Evolutionary conservation across 2,329 filamentous ascomycete genomes (phyloP), one percentile per base, ranked within the genome.

Genomic region (Zelopaecilomyces penicillatus): DNA sequence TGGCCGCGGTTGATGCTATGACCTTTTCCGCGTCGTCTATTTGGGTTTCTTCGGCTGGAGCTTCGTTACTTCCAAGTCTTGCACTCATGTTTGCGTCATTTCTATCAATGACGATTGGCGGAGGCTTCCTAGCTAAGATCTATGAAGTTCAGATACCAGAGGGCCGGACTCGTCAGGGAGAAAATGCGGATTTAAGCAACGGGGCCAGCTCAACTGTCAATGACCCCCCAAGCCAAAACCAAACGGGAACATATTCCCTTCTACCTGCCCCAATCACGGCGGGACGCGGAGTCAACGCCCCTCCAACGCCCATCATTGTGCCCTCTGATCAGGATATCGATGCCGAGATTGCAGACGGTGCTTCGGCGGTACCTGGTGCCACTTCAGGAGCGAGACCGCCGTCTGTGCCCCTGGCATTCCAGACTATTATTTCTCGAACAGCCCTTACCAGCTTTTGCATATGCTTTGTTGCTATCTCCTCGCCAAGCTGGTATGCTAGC

Each of bases 261-360:
- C 60, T 71, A 9, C 67, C 71, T 4, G 60, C 53, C 3, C 67
- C 70, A 4, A 69, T 66, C 5, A 70, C 69, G 4, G 64, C 66
- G 4, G 46, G 41, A 4, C 58, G 54, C 30, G 52, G 50, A 5
- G 32, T 51, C 3, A 37, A 45, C n/a, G 42, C 49, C 12, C 40
- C 55, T 31, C 42, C 55, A 37, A 51, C 63, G 7, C 75, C 78
- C 5, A 68, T 83, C 42, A 80, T 82, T 29, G 65, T 83, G 19
- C 78, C 80, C 1, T 80, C 76, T 1, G 80, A 82, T 54, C 78
- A 83, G 55, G 78, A 82, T 49, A 64, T 82, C 34, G 76, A 79
- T 51, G 75, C 77, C 26, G 79, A 82, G 55, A 78, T 82, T 32
- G 30, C 35, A 11, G 70, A 71, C 31, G 62, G 60, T 2, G 64